These are phyloP conservation scores for Spencermartinsiella ligniputridi DNA, from an alignment of 1,139 yeast species.

Conservation along the genomic window DNA sequence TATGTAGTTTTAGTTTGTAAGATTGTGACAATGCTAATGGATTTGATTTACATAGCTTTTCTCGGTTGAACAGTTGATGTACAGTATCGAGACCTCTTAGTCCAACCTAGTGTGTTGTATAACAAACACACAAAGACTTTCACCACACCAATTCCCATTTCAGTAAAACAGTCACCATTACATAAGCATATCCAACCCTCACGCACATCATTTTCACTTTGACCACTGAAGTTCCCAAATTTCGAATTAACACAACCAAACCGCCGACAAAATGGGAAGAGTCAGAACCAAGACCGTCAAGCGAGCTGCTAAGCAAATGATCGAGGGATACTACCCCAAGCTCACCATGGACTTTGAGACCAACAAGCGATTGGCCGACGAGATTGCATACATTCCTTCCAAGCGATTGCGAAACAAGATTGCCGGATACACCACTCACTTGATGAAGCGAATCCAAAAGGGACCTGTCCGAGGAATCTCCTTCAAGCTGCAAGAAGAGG, in stretches of 20 bases:
- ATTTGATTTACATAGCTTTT: too few species aligned
- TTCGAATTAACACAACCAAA: neutral
- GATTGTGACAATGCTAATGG: too few species aligned
- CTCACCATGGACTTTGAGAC: slow-evolving; percentile 99
- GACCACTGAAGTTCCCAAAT: too few species aligned
- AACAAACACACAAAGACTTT: too few species aligned
- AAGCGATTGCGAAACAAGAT: slow-evolving; percentile 99
- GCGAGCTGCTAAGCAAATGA: slow-evolving; percentile 99
- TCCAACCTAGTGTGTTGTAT: too few species aligned
- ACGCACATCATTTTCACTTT: too few species aligned
- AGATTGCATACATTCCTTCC: slow-evolving; percentile 98
- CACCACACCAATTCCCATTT: too few species aligned
- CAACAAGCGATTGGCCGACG: slow-evolving; percentile 99
- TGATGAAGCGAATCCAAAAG: slow-evolving; percentile 99
- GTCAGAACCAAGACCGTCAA: slow-evolving; percentile 92
- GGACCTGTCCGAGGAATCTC: slow-evolving; percentile 99
- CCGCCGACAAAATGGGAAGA: slow-evolving; percentile 24
- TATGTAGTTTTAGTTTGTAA: too few species aligned
- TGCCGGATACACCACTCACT: slow-evolving; percentile 99
- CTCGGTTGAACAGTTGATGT: too few species aligned
- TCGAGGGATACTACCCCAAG: slow-evolving; percentile 99
- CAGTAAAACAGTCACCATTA: too few species aligned
- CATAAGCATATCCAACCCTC: too few species aligned
- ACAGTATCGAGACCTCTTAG: too few species aligned
- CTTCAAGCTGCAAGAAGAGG: slow-evolving; percentile 99